Conservation (phyloP, 331 rosid species). For the Rosa hybrid region DNA sequence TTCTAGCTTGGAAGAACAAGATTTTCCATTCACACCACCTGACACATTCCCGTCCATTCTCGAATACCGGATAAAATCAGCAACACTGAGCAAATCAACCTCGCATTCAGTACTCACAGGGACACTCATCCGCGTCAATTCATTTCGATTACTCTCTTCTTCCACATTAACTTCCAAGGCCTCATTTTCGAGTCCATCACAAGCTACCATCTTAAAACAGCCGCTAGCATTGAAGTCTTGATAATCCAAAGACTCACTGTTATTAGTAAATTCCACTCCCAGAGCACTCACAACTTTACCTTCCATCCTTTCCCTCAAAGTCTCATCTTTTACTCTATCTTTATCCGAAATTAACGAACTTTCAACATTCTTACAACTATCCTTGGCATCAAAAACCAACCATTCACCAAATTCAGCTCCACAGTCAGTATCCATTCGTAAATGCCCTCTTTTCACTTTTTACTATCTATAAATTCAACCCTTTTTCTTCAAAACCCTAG, state of each 20-base stretch:
- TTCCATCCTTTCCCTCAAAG: not conserved
- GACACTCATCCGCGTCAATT: not conserved
- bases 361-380: constrained; percentile 12
- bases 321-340: constrained; percentile 9
- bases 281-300: not conserved
- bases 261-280: constrained; percentile 12
- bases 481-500: constrained; percentile 38
- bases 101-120: not conserved
- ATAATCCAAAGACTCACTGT: constrained; percentile 19
- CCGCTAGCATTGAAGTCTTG: constrained; percentile 15
- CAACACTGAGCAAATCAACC: constrained; percentile 38
- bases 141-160: constrained; percentile 1
- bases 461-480: not conserved
- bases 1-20: constrained; percentile 31
- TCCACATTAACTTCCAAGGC: constrained; percentile 26
- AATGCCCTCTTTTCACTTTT: too few relatives aligned
- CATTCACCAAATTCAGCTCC: constrained; percentile 6
- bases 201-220: constrained; percentile 5
- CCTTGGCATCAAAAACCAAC: constrained; percentile 24
- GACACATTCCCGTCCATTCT: constrained; percentile 16
- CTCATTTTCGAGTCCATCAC: constrained; percentile 28
- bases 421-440: too few relatives aligned
- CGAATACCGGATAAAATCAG: constrained; percentile 43
- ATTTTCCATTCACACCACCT: constrained; percentile 16
- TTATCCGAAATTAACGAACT: not conserved